Base-by-base conservation (phyloP, 441 rosid species). In the Raphanus hybrid region DNA sequence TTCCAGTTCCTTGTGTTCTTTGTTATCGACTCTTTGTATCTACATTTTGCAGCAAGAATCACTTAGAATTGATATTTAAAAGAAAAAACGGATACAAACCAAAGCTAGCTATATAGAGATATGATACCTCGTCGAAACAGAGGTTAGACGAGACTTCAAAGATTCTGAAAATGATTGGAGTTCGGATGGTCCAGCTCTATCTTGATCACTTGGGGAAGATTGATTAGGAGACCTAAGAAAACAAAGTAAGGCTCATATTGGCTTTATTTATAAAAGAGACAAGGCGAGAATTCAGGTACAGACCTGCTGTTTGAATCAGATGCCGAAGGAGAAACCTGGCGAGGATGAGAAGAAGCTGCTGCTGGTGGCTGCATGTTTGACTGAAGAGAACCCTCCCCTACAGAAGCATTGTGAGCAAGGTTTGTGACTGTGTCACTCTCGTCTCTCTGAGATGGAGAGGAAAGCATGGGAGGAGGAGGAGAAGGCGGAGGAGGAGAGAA, bases 151-250 rank as follows among this genome's bases (percentile, higher is more conserved):
- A 29, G 97, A 91, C 80, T 90, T 91, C 5, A 92, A 58, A 57
- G 97, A 87, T 37, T 93, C 98, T 32, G 97, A 92, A 82, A 93
- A 92, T 29, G 97, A 89, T 32, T 88, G 96, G 39, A 84, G 70
- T 23, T 92, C 97, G 1, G 98, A 94, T 58, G 94, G 94, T 70
- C 97, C 98, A 16, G 93, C 96, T 83, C 86, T 86, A 55, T 92
- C 96, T 81, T 90, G 94, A 82, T 76, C 83, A 81, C 72, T 87
- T 64, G 86, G 86, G 58, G 91, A 87, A 75, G 88, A 85, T 54
- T 85, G 92, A 80, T 69, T 80, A 55, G 84, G 83, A 67, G 90
- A 82, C 74, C 94, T 85, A 81, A 74, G 67, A 14, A 73, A 64
- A 73, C 8, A 64, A 77, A 67, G 27, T 26, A 71, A 61, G 39